A percentile compares a stretch with the other conserved stretches of the same genome.
Conservation (phyloP, 2,329 filamentous ascomycete genomes). For the Dactylellina haptotyla region DNA sequence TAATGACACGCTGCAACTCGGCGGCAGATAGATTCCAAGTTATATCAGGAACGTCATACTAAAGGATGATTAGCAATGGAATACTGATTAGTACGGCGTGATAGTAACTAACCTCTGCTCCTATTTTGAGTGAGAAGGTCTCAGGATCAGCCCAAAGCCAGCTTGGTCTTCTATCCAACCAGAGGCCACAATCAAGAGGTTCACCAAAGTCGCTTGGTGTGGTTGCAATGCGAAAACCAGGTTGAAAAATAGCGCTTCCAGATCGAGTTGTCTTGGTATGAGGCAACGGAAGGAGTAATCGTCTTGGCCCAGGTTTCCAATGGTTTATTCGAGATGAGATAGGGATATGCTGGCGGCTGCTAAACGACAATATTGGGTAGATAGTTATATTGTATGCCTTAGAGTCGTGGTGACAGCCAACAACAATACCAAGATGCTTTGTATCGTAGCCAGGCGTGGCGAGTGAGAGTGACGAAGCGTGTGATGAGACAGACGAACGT, state of each 20-base stretch:
- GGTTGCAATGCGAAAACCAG: neutral
- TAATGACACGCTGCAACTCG: neutral
- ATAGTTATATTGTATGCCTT: neutral
- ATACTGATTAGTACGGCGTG: neutral
- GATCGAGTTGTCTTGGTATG: neutral
- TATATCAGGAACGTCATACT: slow-evolving; percentile 5
- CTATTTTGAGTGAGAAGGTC: neutral
- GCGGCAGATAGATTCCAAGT: slow-evolving; percentile 3
- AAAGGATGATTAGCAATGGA: neutral
- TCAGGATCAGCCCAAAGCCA: slow-evolving; percentile 2
- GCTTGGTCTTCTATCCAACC: neutral
- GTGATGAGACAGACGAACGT: slow-evolving; percentile 1
- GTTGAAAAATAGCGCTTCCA: neutral
- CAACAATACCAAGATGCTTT: neutral
- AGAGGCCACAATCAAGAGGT: neutral
- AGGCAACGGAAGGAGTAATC: neutral
- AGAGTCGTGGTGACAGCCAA: neutral
- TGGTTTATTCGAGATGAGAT: neutral
- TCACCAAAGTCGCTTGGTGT: neutral
- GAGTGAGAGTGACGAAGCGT: neutral
- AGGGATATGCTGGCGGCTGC: neutral
- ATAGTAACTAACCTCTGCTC: neutral
- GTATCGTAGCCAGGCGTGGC: slow-evolving; percentile 1
- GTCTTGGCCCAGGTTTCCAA: slow-evolving; percentile 1
- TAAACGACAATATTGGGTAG: neutral